Evolutionary conservation across 257 asterid species (phyloP), one percentile per base, ranked within the genome.

Genomic region (Agastache rugosa): DNA sequence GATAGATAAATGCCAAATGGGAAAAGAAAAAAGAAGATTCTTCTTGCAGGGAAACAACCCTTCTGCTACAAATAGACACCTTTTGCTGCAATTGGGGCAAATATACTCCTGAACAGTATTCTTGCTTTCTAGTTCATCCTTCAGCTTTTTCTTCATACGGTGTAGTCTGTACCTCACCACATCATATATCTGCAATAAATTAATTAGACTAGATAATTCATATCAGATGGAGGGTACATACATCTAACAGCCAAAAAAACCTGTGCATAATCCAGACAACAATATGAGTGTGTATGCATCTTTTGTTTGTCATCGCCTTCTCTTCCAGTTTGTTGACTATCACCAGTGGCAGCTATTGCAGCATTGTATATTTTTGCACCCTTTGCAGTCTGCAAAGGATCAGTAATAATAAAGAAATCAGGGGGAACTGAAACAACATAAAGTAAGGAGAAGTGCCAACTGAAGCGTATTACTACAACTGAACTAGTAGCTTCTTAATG

Each of bases 191-290:
- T 94, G 93, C 87, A 75, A 47, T 10, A 79, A 71, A 27, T 56
- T 63, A 19, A 55, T 10, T 54, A 35, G 19, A 69, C 25, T 39
- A 35, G 27, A 42, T 39, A 66, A 56, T 19, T 17, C 62, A 55
- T 74, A 61, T 45, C 45, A 74, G 50, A 17, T 23, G 16, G 41
- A 47, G 11, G 48, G 55, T 23, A 54, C 41, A 47, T 54, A 51
- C 6, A 45, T 66, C 63, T 44, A 54, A 23, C 59, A 51, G 83
- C 67, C 54, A 74, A 67, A 66, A 69, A 66, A 76, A 92, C 98
- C 98, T 92, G 98, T 61, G 98, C 84, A 81, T 93, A 93, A 76
- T 93, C 97, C 53, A 93, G 89, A 78, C 98, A 93, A 60, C 98
- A 91, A 65, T 91, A 93, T 3, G 97, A 91, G 79, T 93, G 98